Percentiles rank a stretch among this genome's conserved stretches.
phyloP scores from a whole-genome alignment of 176 grass and related monocot genomes.

The Cenchrus purpureus region DNA sequence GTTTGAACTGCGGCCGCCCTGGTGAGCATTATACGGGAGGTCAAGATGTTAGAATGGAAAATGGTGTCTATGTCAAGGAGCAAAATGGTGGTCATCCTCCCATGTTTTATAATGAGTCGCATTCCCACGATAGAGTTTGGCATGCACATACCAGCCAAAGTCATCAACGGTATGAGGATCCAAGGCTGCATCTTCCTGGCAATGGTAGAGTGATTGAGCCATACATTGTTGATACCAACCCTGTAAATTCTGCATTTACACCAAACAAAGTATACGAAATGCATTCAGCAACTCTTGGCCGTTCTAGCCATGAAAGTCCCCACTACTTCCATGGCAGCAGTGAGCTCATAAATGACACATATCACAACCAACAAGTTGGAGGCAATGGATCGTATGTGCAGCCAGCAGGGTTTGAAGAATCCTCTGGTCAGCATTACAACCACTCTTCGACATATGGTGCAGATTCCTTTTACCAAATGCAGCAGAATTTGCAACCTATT shows the following conservation, averaged over 20 bases:
- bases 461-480: constrained; percentile 80
- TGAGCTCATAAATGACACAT: constrained; percentile 57
- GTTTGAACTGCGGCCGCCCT: constrained; percentile 57
- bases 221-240: constrained; percentile 55
- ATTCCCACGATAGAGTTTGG: constrained; percentile 67
- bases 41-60: constrained; percentile 65
- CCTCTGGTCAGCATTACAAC: constrained; percentile 50
- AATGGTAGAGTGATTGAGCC: constrained; percentile 63
- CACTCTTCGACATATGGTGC: constrained; percentile 69
- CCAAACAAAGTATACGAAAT: constrained; percentile 60
- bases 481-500: constrained; percentile 70
- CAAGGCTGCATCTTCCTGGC: constrained; percentile 49
- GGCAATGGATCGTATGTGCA: constrained; percentile 46
- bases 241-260: constrained; percentile 60
- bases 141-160: constrained; percentile 53
- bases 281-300: constrained; percentile 54
- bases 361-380: constrained; percentile 67
- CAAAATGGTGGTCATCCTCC: constrained; percentile 57
- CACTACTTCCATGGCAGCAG: constrained; percentile 52
- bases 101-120: constrained; percentile 58
- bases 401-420: constrained; percentile 61
- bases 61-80: constrained; percentile 67
- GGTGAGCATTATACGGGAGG: constrained; percentile 55
- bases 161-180: constrained; percentile 68
- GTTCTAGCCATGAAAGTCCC: constrained; percentile 58